Evolutionary conservation across 2,329 filamentous ascomycete species (phyloP), one percentile per base, ranked within the genome.

Genomic region (Tolypocladium endophyticum): DNA sequence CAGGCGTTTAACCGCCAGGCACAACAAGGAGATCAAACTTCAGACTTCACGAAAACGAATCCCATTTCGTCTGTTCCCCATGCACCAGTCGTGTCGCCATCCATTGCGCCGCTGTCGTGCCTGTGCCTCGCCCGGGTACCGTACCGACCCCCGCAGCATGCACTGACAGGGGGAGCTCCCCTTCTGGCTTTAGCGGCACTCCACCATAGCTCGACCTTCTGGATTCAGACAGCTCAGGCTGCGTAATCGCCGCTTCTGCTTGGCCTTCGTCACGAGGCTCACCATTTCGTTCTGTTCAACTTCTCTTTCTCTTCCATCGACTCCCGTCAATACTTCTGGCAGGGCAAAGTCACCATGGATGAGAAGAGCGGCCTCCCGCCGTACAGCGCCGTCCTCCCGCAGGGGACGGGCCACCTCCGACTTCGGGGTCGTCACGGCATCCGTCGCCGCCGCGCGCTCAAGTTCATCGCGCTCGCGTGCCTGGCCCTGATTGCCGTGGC

Each of bases 401-500:
- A 60, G 11, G 39, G 59, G 36, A 35, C 47, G 38, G 60, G 59
- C n/a, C 55, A 56, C 35, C 58, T 52, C 47, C 62, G 60, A 4
- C 55, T 63, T 30, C 70, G 68, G 33, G 61, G 65, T 28, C 66
- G 64, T 52, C 70, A 64, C 25, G 55, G 69, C 38, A 58, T 77
- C 41, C 75, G 79, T 58, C 76, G 78, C 43, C 78, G 76, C 12
- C 74, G 78, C 41, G 72, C 69, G 3, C 63, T 81, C 58, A 75
- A 75, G 47, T 66, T 79, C 59, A 67, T 79, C 50, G 74, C 69
- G 8, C 63, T 83, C 7, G 74, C 75, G 11, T 81, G 76, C 63
- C 71, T 84, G n/a, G 71, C 71, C 36, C 80, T 83, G 62, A 78
- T 81, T 53, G 78, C 73, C n/a, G 76, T 77, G 58, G 75, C 77